phyloP scores from a whole-genome alignment of 192 early-diverging fungal genomes.

The Coemansia sp. region DNA sequence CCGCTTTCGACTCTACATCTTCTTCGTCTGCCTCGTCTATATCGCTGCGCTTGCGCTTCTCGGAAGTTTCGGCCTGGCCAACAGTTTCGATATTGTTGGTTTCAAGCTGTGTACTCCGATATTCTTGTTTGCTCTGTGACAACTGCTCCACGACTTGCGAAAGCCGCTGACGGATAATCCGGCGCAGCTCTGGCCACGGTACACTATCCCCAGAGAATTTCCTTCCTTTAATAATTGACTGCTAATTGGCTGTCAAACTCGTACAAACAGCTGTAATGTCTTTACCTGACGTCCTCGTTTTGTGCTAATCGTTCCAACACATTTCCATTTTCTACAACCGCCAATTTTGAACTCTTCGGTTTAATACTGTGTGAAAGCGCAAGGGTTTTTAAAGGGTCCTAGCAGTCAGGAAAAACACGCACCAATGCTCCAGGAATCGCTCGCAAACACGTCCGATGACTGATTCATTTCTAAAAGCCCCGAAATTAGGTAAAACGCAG shows the following conservation, averaged over 20 bases:
- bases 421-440: constrained; percentile 18
- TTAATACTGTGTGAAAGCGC: background rate
- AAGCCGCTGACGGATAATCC: constrained; percentile 38
- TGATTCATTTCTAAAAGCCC: background rate
- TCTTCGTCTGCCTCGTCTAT: background rate
- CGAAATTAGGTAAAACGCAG: background rate
- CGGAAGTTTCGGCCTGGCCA: background rate
- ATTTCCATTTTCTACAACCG: constrained; percentile 26
- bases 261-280: background rate
- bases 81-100: background rate
- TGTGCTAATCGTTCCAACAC: constrained; percentile 33
- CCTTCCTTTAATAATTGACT: background rate
- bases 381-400: background rate
- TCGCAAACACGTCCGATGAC: constrained; percentile 1
- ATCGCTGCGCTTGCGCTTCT: constrained; percentile 7
- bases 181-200: constrained; percentile 39
- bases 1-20: no score
- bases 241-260: no score
- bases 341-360: background rate
- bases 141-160: constrained; percentile 30
- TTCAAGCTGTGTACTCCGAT: background rate
- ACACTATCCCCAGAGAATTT: constrained; percentile 14
- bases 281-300: constrained; percentile 43
- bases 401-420: background rate
- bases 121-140: constrained; percentile 3